Conservation (phyloP, 208 protist genomes). For the Angomonas desouzai region DNA sequence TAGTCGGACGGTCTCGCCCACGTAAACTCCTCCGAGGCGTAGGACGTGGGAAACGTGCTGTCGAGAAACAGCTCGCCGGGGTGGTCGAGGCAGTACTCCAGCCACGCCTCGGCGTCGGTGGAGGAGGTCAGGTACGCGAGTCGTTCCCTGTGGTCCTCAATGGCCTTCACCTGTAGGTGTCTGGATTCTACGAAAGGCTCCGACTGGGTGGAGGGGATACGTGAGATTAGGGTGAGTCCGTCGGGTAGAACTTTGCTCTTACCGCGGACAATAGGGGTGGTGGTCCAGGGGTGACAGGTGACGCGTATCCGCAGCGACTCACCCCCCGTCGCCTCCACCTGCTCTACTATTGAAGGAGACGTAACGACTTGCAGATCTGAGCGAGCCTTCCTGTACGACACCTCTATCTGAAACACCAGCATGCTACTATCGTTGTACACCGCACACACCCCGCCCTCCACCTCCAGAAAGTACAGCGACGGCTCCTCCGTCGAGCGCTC, state of each 20-base stretch:
- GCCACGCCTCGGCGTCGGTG: not conserved
- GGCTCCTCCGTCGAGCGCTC: constrained; percentile 18
- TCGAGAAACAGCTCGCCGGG: not conserved
- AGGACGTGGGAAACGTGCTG: not conserved
- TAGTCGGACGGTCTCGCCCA: constrained; percentile 7
- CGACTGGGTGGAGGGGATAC: not conserved
- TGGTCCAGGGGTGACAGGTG: not conserved
- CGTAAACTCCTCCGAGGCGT: not conserved
- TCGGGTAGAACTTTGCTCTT: not conserved
- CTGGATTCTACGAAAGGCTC: not conserved
- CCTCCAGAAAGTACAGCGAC: not conserved
- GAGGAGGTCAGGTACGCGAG: not conserved
- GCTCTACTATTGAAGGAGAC: not conserved
- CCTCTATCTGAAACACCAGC: not conserved
- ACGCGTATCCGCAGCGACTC: not conserved
- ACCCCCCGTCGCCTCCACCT: not conserved
- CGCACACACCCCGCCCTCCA: not conserved
- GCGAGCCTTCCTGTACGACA: not conserved
- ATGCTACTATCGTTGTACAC: not conserved
- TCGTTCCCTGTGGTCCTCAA: not conserved
- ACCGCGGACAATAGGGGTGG: not conserved
- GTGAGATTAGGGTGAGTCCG: not conserved
- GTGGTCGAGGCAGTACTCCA: not conserved
- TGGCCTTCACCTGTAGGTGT: not conserved
- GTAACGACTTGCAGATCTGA: not conserved